Conservation (phyloP, 208 protist species). For the Acanthamoeba lenticulata region DNA sequence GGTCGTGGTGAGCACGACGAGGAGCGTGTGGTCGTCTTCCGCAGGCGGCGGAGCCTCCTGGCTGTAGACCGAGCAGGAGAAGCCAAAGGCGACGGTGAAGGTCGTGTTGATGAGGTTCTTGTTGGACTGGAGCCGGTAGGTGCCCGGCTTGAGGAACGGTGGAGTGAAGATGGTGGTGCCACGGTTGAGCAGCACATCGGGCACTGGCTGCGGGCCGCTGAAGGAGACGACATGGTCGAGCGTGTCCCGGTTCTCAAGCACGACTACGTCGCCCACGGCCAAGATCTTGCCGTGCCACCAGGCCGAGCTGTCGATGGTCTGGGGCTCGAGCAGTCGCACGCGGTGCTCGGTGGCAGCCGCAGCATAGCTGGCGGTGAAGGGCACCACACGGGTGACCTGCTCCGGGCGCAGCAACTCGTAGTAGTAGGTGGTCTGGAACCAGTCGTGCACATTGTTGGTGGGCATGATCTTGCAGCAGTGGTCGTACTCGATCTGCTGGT, state of each 20-base stretch:
- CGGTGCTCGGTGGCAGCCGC: not conserved
- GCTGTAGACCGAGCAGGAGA: not conserved
- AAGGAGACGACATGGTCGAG: slow-evolving; percentile 47
- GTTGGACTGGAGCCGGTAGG: slow-evolving; percentile 13
- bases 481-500: not conserved
- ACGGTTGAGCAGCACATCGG: slow-evolving; percentile 9
- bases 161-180: not conserved
- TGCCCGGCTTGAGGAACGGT: slow-evolving; percentile 33
- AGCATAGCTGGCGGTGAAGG: not conserved
- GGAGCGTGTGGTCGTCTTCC: slow-evolving; percentile 29
- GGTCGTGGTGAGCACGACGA: not conserved
- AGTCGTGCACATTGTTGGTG: slow-evolving; percentile 7
- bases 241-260: slow-evolving; percentile 24
- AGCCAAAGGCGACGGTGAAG: not conserved
- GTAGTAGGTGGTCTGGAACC: slow-evolving; percentile 7
- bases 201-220: slow-evolving; percentile 29
- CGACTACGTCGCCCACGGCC: not conserved
- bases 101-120: slow-evolving; percentile 55
- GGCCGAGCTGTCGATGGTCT: not conserved
- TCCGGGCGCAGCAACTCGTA: not conserved
- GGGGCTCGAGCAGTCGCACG: not conserved
- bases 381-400: not conserved
- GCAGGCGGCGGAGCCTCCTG: not conserved
- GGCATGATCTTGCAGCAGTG: slow-evolving; percentile 32
- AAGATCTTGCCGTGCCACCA: not conserved